Conservation (phyloP, 2,329 filamentous ascomycete species). For the Fusarium nisikadoi region DNA sequence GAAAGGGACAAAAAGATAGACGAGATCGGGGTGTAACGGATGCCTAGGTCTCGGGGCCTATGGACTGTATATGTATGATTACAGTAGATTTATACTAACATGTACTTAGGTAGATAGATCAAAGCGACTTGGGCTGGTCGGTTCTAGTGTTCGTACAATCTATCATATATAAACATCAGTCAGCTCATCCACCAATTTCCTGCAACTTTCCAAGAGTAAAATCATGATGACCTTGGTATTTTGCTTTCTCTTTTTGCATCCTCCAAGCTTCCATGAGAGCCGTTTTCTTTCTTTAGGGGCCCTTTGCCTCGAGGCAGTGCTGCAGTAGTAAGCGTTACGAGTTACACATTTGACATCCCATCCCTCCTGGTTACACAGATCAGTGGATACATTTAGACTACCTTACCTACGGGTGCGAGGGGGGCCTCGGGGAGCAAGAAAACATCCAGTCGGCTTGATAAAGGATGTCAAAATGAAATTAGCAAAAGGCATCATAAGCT, state of each 20-base stretch:
- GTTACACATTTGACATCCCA: slow-evolving; percentile 1
- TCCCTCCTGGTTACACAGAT: neutral
- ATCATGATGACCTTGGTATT: too few relatives aligned
- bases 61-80: neutral
- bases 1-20: neutral
- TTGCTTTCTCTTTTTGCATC: neutral
- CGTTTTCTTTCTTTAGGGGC: neutral
- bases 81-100: neutral
- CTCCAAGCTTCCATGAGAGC: neutral
- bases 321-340: neutral
- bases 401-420: too few relatives aligned
- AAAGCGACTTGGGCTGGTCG: too few relatives aligned
- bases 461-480: too few relatives aligned
- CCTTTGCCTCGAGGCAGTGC: neutral
- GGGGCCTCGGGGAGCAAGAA: too few relatives aligned
- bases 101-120: neutral
- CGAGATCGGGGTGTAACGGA: neutral
- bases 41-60: neutral
- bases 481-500: too few relatives aligned
- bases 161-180: too few relatives aligned
- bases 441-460: too few relatives aligned
- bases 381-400: too few relatives aligned
- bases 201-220: too few relatives aligned
- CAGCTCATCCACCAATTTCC: too few relatives aligned
- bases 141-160: too few relatives aligned